Evolutionary conservation across 1,284 basidiomycete genomes (phyloP), one percentile per base, ranked within the genome.

Genomic region (Gymnopus androsaceus): DNA sequence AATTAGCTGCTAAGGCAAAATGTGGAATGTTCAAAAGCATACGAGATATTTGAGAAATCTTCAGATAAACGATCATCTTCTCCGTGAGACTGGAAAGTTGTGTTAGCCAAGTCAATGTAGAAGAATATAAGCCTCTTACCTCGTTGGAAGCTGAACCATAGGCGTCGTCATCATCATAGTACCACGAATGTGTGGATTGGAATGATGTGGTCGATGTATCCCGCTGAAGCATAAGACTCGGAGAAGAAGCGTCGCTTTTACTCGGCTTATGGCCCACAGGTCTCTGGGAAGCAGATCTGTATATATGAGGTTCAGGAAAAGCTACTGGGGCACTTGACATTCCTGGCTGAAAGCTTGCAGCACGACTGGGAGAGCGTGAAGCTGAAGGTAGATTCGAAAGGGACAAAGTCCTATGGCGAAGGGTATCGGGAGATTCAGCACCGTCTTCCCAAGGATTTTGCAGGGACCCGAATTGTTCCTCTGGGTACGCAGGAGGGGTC

Each of bases 11-110:
- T 17, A n/a, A 21, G 19, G 17, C 23, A 33, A 54, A 25, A 27
- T 54, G 11, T 33, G 47, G 27, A 15, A 52, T 14, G 3, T 21
- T 17, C 19, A 15, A 15, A 19, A 17, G 53, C 55, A 33, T 67
- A 89, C 85, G 78, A 81, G 60, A 81, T 66, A 57, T 76, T 73
- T 14, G 80, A 81, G 14, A 87, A 67, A 55, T 82, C 79, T 51
- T 76, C 76, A 0, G 78, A 76, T 44, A 83, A 60, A 50, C 70
- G 67, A 34, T 76, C 67, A 49, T 64, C 49, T 8, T 55, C 49
- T 41, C 41, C 71, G 72, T 60, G 48, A 49, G 40, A 61, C 36
- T 45, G 40, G 23, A 41, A 51, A 49, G 19, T 19, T 38, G 12
- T 9, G 42, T 41, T n/a, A 49, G 36, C n/a, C 15, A 28, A 28